Evolutionary conservation across 2,329 filamentous ascomycete species (phyloP).

Genomic region (Aspergillus udagawae): DNA sequence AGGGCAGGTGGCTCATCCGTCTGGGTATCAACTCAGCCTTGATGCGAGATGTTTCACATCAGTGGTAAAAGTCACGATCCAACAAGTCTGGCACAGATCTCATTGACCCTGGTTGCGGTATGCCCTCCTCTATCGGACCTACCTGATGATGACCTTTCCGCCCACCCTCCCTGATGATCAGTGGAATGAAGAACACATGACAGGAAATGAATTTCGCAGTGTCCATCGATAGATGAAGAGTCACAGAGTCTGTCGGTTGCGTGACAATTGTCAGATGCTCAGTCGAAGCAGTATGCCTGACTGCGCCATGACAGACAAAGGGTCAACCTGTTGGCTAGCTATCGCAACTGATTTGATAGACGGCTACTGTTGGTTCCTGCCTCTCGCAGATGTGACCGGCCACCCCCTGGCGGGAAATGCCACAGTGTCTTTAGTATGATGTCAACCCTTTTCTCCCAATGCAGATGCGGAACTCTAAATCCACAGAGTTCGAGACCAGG

Average conservation of each 20-base stretch:
- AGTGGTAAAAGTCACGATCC: constrained; percentile 3
- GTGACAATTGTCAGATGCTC: constrained; percentile 22
- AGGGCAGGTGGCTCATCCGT: constrained; percentile 13
- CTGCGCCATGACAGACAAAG: constrained; percentile 19
- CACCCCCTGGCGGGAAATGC: constrained; percentile 5
- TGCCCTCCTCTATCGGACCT: constrained; percentile 9
- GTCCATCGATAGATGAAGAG: constrained; percentile 9
- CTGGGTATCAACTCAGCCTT: constrained; percentile 8
- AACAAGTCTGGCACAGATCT: constrained; percentile 2
- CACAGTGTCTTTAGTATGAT: constrained; percentile 20
- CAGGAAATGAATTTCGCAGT: constrained; percentile 4
- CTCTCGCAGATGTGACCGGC: constrained; percentile 17
- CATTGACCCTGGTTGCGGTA: constrained; percentile 9
- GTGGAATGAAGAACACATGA: constrained; percentile 9
- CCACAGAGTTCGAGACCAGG: constrained; percentile 12
- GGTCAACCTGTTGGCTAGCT: constrained; percentile 17
- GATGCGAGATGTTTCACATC: constrained; percentile 3
- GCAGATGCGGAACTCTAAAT: constrained; percentile 18
- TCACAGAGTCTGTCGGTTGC: constrained; percentile 5
- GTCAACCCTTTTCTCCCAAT: constrained; percentile 19
- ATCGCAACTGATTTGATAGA: constrained; percentile 21
- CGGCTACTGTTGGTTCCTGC: constrained; percentile 9
- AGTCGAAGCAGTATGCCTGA: constrained; percentile 8
- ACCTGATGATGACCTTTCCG: constrained; percentile 3
- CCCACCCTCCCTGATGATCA: neutral